A percentile compares a stretch with the other conserved stretches of the same genome.
Conservation (phyloP, 441 rosid genomes). For the Populus hybrid region DNA sequence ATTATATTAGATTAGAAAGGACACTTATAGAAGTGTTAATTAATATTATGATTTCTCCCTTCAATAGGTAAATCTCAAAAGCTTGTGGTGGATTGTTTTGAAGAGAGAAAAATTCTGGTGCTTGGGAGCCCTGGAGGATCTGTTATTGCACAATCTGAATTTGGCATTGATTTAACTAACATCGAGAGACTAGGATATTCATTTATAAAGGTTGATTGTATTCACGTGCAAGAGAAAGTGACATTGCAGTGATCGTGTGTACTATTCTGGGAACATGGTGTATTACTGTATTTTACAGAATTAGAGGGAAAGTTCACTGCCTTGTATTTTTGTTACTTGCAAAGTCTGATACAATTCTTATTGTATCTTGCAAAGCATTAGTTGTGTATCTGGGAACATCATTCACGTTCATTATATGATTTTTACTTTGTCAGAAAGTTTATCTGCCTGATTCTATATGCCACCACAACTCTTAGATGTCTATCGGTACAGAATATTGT, state of each 20-base stretch:
- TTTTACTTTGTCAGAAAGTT: background rate
- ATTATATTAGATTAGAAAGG: slow-evolving; percentile 24
- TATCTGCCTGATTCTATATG: background rate
- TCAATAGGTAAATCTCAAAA: slow-evolving; percentile 46
- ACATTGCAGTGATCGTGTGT: slow-evolving; percentile 2
- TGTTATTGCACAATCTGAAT: slow-evolving; percentile 26
- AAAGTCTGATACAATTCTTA: background rate
- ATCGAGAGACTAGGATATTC: slow-evolving; percentile 20
- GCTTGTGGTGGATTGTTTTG: slow-evolving; percentile 47
- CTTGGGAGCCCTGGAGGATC: slow-evolving; percentile 30
- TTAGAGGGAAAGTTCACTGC: background rate
- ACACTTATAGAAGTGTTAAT: slow-evolving; percentile 28
- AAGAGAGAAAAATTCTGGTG: slow-evolving; percentile 37
- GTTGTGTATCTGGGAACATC: background rate
- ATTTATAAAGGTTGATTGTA: slow-evolving; percentile 17
- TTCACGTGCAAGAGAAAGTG: slow-evolving; percentile 20
- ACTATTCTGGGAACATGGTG: background rate
- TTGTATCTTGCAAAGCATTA: slow-evolving; percentile 4
- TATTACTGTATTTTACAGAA: background rate
- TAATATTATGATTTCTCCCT: slow-evolving; percentile 43
- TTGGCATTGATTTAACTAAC: slow-evolving; percentile 20
- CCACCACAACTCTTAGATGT: background rate
- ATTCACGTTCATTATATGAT: background rate
- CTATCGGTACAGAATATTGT: background rate
- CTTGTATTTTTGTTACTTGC: background rate